Evolutionary conservation across 2,329 filamentous ascomycete species (phyloP), one percentile per base, ranked within the genome.

Genomic region (Trichoderma atroviride): DNA sequence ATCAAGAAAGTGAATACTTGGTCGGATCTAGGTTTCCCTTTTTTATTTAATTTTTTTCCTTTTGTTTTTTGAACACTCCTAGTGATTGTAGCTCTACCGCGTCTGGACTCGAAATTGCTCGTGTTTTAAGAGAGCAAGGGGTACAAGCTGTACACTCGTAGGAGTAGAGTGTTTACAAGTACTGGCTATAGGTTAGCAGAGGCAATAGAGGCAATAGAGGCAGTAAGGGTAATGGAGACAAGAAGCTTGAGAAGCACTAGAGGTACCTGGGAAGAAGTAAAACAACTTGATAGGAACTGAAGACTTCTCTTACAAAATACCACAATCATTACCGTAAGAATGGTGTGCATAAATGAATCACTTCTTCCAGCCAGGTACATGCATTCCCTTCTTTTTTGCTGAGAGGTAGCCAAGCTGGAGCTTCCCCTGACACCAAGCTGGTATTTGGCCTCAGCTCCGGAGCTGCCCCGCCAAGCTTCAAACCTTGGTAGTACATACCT

Each of bases 401-500:
- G 37, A 64, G 50, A 52, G 62, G 35, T 40, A 43, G 55, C 24
- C 24, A 56, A 65, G 52, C 52, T 63, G 37, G n/a, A 65, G 50
- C 62, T 65, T 27, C 50, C 61, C 58, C 60, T 65, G 50, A 33
- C 59, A 29, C 40, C 40, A 43, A 56, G 50, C 50, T 19, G 29
- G 37, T 40, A 40, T 24, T 29, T 29, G 61, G n/a, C 61, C 61
- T 52, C 40, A 52, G 50, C 50, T 64, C 61, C 40, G 40, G 61
- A 65, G 62, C 62, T 65, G 52, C 62, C 62, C 62, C 62, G 62
- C 62, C 62, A 65, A 56, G 14, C 50, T 63, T 27, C 50, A 53
- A 53, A 53, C 2, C 11, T 53, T 35, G 13, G 33, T 35, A 35
- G 33, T 35, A 35, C 33, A 14, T 35, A 33, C 33, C 37, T 40